Percentiles rank a stretch among this genome's conserved stretches.
Evolutionary conservation across 2,329 filamentous ascomycete species (phyloP).

Genomic region (Arthrobotrys musiformis): DNA sequence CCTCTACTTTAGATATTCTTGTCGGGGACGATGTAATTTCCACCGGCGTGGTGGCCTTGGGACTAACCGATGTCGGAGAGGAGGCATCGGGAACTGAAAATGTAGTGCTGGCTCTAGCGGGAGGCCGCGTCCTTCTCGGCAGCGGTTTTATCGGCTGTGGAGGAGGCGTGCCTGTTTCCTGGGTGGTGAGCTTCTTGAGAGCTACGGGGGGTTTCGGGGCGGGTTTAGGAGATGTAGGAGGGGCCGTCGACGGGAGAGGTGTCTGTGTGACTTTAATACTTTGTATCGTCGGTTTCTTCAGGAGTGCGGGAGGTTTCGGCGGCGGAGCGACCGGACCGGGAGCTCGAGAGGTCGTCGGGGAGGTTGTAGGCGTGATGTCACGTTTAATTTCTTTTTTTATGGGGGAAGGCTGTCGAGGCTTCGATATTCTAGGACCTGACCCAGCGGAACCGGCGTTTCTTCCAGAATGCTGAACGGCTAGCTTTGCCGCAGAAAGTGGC

Average conservation of each 20-base stretch:
- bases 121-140: conserved; percentile 26
- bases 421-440: conserved; percentile 16
- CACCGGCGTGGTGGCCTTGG: conserved; percentile 14
- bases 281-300: conserved; percentile 48
- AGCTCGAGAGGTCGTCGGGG: neutral
- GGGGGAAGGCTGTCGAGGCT: conserved; percentile 47
- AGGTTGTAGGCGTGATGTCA: conserved; percentile 11
- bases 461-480: conserved; percentile 53
- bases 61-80: conserved; percentile 14
- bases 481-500: conserved; percentile 45
- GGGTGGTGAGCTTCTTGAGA: conserved; percentile 20
- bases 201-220: conserved; percentile 32
- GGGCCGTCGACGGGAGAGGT: neutral
- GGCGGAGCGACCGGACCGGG: conserved; percentile 22
- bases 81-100: conserved; percentile 14
- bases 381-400: conserved; percentile 47
- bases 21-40: neutral
- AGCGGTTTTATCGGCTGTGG: conserved; percentile 48
- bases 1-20: neutral
- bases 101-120: conserved; percentile 3
- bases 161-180: conserved; percentile 48
- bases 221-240: conserved; percentile 21
- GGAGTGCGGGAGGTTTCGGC: conserved; percentile 36
- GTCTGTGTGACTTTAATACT: conserved; percentile 33
- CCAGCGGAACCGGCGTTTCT: conserved; percentile 33